phyloP scores from a whole-genome alignment of 495 filamentous ascomycete species.

The Penicillium silybi region DNA sequence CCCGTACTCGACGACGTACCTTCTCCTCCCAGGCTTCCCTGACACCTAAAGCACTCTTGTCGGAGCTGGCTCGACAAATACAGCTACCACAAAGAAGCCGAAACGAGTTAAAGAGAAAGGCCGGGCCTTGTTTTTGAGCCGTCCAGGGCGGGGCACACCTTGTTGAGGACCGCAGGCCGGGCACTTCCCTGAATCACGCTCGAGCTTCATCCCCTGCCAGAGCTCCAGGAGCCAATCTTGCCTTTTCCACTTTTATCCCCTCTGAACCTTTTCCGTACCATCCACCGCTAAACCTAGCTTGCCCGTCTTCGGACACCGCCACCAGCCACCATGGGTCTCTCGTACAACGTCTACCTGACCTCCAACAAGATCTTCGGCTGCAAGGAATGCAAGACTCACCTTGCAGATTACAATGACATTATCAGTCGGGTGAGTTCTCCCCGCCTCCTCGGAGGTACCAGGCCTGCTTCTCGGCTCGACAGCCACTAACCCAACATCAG shows the following conservation, averaged over 20 bases:
- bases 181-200: not conserved
- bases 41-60: not conserved
- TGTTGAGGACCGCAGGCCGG: conserved; percentile 1
- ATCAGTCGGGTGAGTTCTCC: conserved; percentile 72
- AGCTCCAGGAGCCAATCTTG: not conserved
- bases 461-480: conserved; percentile 1
- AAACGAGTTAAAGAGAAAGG: not conserved
- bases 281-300: not conserved
- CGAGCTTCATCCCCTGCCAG: not conserved
- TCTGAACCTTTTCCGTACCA: not conserved
- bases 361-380: conserved; percentile 90
- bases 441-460: conserved; percentile 7
- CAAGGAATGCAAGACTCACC: conserved; percentile 92
- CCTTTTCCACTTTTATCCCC: conserved; percentile 1
- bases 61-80: not conserved
- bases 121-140: not conserved
- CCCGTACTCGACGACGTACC: not conserved
- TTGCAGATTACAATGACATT: conserved; percentile 92
- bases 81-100: not conserved
- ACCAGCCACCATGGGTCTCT: conserved; percentile 71
- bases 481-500: conserved; percentile 42
- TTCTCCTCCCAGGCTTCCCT: not conserved
- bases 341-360: conserved; percentile 94
- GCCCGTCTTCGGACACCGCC: conserved; percentile 3
- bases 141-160: not conserved